Conservation (phyloP, 305 asterid genomes). For the Fraxinus floribunda region DNA sequence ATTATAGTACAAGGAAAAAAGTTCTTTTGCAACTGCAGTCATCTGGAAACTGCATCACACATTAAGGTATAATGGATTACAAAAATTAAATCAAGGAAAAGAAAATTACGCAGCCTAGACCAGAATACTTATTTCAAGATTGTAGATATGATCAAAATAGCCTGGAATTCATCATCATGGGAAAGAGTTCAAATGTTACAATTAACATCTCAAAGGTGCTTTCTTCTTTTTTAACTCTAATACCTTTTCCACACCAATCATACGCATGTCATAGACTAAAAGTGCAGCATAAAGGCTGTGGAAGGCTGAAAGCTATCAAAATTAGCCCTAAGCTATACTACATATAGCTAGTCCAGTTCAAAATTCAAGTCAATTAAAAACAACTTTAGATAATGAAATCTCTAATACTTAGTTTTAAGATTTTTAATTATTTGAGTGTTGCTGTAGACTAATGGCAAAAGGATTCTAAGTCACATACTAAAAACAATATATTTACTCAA, state of each 20-base stretch:
- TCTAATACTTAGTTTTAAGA: background rate
- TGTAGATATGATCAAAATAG: background rate
- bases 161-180: background rate
- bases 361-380: background rate
- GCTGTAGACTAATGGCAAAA: background rate
- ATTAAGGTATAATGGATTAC: background rate
- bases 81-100: background rate
- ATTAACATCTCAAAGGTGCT: background rate
- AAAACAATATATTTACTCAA: background rate
- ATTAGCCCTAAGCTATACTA: background rate
- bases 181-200: background rate
- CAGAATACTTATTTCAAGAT: background rate
- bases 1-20: background rate
- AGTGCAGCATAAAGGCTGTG: background rate
- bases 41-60: background rate
- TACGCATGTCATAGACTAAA: background rate
- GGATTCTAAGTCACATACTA: background rate
- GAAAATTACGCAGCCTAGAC: background rate
- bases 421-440: background rate
- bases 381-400: background rate
- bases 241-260: background rate
- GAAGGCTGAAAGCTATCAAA: constrained; percentile 5
- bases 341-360: background rate
- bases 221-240: background rate
- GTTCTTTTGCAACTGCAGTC: background rate